Base-by-base conservation (phyloP, 768 basidiomycete genomes). In the Leccinum subgranulosum region DNA sequence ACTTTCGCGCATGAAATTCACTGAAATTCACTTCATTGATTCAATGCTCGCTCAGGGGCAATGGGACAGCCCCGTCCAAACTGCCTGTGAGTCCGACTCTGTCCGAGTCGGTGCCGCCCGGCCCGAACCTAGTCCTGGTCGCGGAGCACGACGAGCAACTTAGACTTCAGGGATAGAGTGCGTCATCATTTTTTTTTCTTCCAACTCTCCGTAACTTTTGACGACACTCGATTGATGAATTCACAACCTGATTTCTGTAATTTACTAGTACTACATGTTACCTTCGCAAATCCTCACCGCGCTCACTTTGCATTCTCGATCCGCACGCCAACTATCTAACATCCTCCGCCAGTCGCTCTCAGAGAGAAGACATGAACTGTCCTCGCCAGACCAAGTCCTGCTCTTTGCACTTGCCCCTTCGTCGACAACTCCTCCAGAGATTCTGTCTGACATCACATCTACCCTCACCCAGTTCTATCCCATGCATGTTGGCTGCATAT, bases 401-500 rank as follows among this genome's bases (percentile, higher is more conserved):
- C 66, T 71, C 8, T 71, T 71, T 45, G 54, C 63, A 2, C 55
- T 71, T 36, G 64, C 70, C 3, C 72, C 70, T 41, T 70, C 70
- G 6, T 43, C 57, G 25, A 59, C 60, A 33, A 64, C 62, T 21
- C 48, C 63, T 10, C 67, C 64, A 46, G 61, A 61, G 6, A 41
- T 59, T 25, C 56, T 84, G 19, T 76, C 79, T 15, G 61, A 64
- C 3, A 70, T 79, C 14, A 78, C 78, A 34, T 64, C 73, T 4
- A 61, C 65, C 8, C 66, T 86, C 7, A 77, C 74, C 3, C 68
- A 71, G 4, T 74, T 81, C 58, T 74, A 75, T 15, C 60, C 67
- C 58, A 55, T 73, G 6, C 76, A 81, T 25, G 67, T 87, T 17
- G 89, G 89, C 3, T 90, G 88, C 64, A 78, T 90, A 46, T 81